phyloP scores from a whole-genome alignment of 2,329 filamentous ascomycete genomes.

The Mollisiaceae sp. region DNA sequence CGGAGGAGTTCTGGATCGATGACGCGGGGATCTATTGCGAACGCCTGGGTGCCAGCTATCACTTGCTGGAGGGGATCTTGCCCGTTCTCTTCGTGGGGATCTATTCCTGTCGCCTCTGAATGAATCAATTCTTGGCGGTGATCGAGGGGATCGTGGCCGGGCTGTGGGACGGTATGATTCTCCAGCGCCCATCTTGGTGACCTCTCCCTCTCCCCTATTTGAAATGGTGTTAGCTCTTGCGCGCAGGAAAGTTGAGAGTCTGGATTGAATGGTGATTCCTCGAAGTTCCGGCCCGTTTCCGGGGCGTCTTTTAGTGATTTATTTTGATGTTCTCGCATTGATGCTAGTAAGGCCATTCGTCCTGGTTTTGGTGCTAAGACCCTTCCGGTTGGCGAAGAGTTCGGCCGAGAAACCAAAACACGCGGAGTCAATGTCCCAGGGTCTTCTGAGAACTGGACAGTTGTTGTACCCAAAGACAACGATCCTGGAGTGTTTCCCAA shows the following conservation, averaged over 20 bases:
- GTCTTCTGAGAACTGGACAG: background rate
- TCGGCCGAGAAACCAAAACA: background rate
- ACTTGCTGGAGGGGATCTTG: slow-evolving; percentile 35
- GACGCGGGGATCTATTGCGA: slow-evolving; percentile 40
- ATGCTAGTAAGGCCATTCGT: too few species aligned
- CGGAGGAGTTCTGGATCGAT: slow-evolving; percentile 40
- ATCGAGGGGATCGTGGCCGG: slow-evolving; percentile 31
- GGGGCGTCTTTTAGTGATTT: background rate
- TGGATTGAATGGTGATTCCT: background rate
- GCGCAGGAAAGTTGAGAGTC: background rate
- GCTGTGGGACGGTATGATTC: slow-evolving; percentile 43
- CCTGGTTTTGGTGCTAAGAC: background rate
- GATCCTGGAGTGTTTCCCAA: too few species aligned
- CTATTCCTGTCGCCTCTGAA: slow-evolving; percentile 37
- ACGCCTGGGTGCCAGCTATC: slow-evolving; percentile 39
- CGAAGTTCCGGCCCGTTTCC: background rate
- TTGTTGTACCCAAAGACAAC: background rate
- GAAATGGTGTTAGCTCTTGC: slow-evolving; percentile 21
- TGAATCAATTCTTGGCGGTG: slow-evolving; percentile 38
- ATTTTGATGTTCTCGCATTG: background rate
- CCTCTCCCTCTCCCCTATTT: slow-evolving; percentile 41
- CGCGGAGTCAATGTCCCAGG: background rate
- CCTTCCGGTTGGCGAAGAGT: background rate
- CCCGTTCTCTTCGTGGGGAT: slow-evolving; percentile 34
- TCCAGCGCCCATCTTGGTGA: slow-evolving; percentile 42